phyloP scores from a whole-genome alignment of 345 rosid species.

The Salix suchowensis region DNA sequence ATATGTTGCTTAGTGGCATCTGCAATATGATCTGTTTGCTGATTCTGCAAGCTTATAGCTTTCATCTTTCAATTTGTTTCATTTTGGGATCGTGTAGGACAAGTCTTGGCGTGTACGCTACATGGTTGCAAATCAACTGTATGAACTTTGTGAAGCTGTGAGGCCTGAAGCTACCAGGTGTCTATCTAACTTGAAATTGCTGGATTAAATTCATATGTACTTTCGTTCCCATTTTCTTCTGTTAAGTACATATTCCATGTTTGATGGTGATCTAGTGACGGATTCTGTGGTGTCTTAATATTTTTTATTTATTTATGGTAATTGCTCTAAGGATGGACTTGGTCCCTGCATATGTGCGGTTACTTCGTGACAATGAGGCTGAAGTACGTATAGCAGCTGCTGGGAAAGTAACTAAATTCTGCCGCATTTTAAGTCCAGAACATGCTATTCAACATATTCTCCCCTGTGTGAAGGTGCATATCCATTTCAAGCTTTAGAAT shows the following conservation, averaged over 20 bases:
- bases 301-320: not conserved
- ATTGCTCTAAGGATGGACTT: slow-evolving; percentile 52
- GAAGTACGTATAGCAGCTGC: slow-evolving; percentile 99
- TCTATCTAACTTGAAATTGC: not conserved
- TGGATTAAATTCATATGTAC: not conserved
- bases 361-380: slow-evolving; percentile 96
- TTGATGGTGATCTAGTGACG: not conserved
- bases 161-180: slow-evolving; percentile 95
- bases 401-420: slow-evolving; percentile 92
- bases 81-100: slow-evolving; percentile 39
- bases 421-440: slow-evolving; percentile 82
- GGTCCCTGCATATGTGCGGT: slow-evolving; percentile 90
- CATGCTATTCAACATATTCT: slow-evolving; percentile 78
- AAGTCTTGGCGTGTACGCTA: slow-evolving; percentile 99
- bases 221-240: not conserved
- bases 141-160: slow-evolving; percentile 95
- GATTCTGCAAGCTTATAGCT: not conserved
- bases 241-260: not conserved
- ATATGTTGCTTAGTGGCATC: not conserved
- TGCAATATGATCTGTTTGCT: not conserved
- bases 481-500: not conserved
- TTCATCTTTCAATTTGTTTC: not conserved
- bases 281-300: not conserved
- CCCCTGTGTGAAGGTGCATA: slow-evolving; percentile 81
- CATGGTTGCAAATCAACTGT: slow-evolving; percentile 93